phyloP scores from a whole-genome alignment of 768 basidiomycete species.

The Tricholoma matsutake region DNA sequence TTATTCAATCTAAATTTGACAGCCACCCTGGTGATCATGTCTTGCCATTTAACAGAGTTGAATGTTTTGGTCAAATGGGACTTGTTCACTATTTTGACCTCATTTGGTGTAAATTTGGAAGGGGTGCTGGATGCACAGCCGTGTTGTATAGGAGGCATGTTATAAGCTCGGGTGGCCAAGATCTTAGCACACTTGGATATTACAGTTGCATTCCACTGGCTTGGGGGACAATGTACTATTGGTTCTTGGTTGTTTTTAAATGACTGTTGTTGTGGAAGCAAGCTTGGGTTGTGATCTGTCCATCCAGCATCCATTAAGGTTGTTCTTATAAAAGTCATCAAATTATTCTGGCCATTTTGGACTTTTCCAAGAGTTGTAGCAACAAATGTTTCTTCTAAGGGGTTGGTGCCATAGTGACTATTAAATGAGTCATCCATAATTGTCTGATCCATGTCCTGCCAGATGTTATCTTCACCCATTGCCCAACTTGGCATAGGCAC shows the following conservation, averaged over 20 bases:
- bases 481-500: not conserved
- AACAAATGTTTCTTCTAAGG: not conserved
- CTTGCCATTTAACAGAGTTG: not conserved
- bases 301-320: not conserved
- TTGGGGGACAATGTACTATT: not conserved
- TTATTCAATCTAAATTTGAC: conserved; percentile 21
- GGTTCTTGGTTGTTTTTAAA: not conserved
- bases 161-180: not conserved
- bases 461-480: not conserved
- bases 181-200: not conserved
- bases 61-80: conserved; percentile 9
- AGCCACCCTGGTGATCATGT: conserved; percentile 2
- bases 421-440: not conserved
- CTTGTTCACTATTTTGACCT: conserved; percentile 7
- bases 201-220: not conserved
- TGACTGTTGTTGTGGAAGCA: not conserved
- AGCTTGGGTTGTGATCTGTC: not conserved
- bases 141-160: not conserved
- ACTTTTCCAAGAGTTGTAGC: not conserved
- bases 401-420: not conserved
- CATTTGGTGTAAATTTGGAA: not conserved
- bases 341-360: not conserved
- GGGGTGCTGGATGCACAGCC: not conserved
- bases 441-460: not conserved
- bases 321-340: not conserved